These are phyloP conservation scores for Trichoderma arundinaceum DNA, from an alignment of 2,329 filamentous ascomycete genomes.

Conservation along the genomic window DNA sequence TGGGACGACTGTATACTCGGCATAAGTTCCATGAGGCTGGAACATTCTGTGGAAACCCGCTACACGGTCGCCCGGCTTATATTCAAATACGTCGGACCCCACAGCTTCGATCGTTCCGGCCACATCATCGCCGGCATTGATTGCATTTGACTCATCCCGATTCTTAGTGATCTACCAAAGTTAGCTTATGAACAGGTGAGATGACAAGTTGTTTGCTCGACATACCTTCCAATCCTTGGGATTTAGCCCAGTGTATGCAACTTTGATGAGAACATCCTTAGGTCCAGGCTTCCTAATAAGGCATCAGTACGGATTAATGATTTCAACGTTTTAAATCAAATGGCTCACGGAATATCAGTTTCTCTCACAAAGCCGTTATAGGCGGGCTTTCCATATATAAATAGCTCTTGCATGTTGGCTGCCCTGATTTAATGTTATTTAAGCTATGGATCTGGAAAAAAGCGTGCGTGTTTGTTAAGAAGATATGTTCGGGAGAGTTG, in stretches of 20 bases:
- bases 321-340: background rate
- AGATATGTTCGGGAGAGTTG: background rate
- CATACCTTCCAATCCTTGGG: constrained; percentile 39
- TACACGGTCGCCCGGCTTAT: constrained; percentile 50
- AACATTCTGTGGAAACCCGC: constrained; percentile 57
- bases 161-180: background rate
- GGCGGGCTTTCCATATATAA: constrained; percentile 3
- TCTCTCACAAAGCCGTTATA: constrained; percentile 10
- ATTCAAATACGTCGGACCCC: constrained; percentile 35
- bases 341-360: constrained; percentile 13
- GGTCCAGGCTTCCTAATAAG: constrained; percentile 16
- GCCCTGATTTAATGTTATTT: background rate
- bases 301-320: background rate
- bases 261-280: constrained; percentile 37
- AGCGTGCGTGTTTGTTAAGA: no score
- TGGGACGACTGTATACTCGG: constrained; percentile 63
- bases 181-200: background rate
- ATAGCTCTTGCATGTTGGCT: background rate
- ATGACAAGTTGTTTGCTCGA: background rate
- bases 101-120: constrained; percentile 37
- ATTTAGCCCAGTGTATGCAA: constrained; percentile 35
- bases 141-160: constrained; percentile 7
- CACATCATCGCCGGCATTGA: constrained; percentile 39
- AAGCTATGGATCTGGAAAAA: background rate
- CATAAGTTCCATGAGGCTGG: constrained; percentile 58